Evolutionary conservation across 73 alveolate genomes (phyloP).

Genomic region (Paramecium tetraurelia): DNA sequence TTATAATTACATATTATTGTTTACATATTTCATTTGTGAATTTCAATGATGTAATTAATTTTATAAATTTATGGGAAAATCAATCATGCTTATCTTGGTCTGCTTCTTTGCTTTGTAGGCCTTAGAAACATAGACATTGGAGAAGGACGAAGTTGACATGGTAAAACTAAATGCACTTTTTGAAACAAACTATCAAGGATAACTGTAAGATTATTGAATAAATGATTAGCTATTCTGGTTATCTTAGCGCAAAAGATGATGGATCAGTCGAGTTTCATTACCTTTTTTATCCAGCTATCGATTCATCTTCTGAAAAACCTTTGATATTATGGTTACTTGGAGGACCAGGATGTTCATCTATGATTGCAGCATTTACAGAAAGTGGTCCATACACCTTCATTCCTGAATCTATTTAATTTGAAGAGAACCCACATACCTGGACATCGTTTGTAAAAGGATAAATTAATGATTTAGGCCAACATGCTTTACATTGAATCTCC

Average conservation of each 20-base stretch:
- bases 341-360: slow-evolving; percentile 94
- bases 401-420: background rate
- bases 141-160: background rate
- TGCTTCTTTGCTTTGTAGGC: background rate
- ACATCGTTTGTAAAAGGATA: slow-evolving; percentile 1
- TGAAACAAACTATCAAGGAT: background rate
- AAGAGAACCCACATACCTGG: slow-evolving; percentile 35
- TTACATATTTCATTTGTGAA: background rate
- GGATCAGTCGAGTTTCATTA: background rate
- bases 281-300: background rate
- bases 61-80: background rate
- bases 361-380: slow-evolving; percentile 78
- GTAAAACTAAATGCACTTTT: background rate
- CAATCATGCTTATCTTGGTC: background rate
- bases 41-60: background rate
- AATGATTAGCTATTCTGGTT: background rate
- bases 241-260: background rate
- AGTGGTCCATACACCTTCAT: slow-evolving; percentile 76
- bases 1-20: background rate
- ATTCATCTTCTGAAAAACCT: background rate
- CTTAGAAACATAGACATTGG: background rate
- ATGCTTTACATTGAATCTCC: slow-evolving; percentile 86
- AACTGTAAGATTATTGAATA: background rate
- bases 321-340: slow-evolving; percentile 90
- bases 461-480: slow-evolving; percentile 64